These are phyloP conservation scores for Lithocarpus polystachyus DNA, from an alignment of 306 rosid species.

Conservation along the genomic window DNA sequence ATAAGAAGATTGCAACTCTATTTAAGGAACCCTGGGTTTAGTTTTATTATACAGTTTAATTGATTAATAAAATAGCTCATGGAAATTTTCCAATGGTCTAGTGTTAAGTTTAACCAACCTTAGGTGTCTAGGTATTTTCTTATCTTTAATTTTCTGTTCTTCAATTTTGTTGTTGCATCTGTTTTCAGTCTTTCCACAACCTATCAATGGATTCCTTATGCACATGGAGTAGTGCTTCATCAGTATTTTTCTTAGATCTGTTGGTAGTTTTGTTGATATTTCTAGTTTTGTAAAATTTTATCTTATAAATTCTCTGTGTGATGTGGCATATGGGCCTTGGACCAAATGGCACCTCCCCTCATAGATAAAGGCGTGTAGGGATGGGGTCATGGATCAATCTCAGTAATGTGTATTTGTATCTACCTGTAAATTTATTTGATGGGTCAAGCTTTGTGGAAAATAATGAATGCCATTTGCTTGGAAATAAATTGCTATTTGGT, in stretches of 20 bases:
- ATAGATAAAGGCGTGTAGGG: background rate
- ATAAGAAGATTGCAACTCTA: too few species aligned
- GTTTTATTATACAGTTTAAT: too few species aligned
- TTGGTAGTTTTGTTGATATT: background rate
- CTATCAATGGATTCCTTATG: too few species aligned
- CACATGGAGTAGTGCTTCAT: too few species aligned
- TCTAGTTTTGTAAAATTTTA: background rate
- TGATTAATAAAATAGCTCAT: too few species aligned
- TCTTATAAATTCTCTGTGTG: background rate
- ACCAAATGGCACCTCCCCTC: background rate
- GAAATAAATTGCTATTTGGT: background rate
- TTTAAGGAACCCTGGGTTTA: too few species aligned
- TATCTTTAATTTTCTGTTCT: too few species aligned
- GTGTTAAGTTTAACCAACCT: too few species aligned
- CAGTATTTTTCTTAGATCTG: background rate
- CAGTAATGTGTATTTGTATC: too few species aligned
- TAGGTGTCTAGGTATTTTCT: too few species aligned
- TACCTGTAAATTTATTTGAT: background rate
- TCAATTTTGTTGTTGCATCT: background rate
- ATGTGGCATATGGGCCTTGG: background rate
- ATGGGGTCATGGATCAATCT: background rate
- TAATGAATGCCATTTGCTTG: background rate
- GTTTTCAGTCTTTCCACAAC: background rate
- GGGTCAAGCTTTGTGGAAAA: background rate
- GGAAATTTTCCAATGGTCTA: too few species aligned